These are phyloP conservation scores for Mucor circinelloides DNA, from an alignment of 371 early-diverging fungal genomes.

Conservation along the genomic window DNA sequence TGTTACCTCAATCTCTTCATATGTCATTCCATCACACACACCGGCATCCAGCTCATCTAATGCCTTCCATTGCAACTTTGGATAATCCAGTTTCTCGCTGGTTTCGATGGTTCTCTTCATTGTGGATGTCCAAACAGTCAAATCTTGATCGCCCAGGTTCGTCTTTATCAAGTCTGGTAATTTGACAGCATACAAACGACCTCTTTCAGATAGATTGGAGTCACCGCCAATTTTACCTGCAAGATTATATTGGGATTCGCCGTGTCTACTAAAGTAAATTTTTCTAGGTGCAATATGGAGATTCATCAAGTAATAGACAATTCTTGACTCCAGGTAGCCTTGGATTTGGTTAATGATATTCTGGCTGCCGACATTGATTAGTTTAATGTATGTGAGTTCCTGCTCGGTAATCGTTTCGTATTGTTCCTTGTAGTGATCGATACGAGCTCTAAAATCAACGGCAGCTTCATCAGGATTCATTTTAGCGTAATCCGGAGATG, in stretches of 20 bases:
- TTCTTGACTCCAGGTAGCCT: conserved; percentile 92
- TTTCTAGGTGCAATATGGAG: conserved; percentile 92
- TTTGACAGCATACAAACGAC: conserved; percentile 79
- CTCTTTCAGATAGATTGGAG: conserved; percentile 87
- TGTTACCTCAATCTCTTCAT: conserved; percentile 91
- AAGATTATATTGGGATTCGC: conserved; percentile 90
- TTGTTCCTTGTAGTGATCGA: conserved; percentile 86
- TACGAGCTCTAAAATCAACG: conserved; percentile 79
- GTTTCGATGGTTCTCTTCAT: conserved; percentile 92
- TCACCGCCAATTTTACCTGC: conserved; percentile 95
- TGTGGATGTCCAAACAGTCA: conserved; percentile 97
- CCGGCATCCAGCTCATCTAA: conserved; percentile 97
- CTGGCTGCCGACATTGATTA: conserved; percentile 93
- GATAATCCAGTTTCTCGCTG: conserved; percentile 72
- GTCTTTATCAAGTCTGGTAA: conserved; percentile 81
- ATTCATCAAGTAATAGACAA: conserved; percentile 98
- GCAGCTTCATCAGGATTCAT: conserved; percentile 69
- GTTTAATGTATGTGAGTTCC: conserved; percentile 85
- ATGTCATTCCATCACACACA: conserved; percentile 97
- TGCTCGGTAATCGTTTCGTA: conserved; percentile 88
- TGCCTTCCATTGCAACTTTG: conserved; percentile 94
- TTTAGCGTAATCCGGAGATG: conserved; percentile 92
- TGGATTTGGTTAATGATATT: conserved; percentile 88
- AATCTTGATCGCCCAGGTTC: conserved; percentile 68
- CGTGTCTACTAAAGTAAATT: conserved; percentile 92